Evolutionary conservation across 2,329 filamentous ascomycete genomes (phyloP).

Genomic region (Chalara sp.): DNA sequence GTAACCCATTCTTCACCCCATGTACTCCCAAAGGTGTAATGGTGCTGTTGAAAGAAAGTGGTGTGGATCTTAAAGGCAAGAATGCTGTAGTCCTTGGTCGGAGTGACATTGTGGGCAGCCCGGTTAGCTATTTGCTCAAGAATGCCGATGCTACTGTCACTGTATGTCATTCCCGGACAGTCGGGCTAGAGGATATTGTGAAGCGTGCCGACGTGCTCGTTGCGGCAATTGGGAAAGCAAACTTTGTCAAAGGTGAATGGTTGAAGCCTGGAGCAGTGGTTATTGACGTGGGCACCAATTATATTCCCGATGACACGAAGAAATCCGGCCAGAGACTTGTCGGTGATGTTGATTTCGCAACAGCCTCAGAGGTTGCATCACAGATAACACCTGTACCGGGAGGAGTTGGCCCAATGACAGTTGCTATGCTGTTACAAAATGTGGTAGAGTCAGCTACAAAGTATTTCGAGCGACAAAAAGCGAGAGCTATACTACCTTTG

Average conservation of each 20-base stretch:
- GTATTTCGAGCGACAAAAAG: constrained; percentile 78
- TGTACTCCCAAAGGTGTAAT: constrained; percentile 98
- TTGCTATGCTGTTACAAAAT: constrained; percentile 96
- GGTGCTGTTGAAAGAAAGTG: constrained; percentile 78
- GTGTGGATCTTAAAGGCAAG: constrained; percentile 80
- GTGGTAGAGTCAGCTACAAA: constrained; percentile 79
- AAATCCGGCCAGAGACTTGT: constrained; percentile 91
- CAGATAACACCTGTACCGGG: constrained; percentile 94
- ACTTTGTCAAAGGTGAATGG: constrained; percentile 92
- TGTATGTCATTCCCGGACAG: constrained; percentile 86
- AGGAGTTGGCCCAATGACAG: constrained; percentile 97
- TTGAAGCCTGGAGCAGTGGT: constrained; percentile 91
- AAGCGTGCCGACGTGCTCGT: constrained; percentile 85
- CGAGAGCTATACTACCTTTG: constrained; percentile 73
- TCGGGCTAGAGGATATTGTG: constrained; percentile 64
- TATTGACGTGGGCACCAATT: constrained; percentile 97
- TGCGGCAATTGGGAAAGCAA: constrained; percentile 81
- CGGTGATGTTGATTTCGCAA: constrained; percentile 89
- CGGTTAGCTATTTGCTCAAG: constrained; percentile 90
- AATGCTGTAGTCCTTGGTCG: constrained; percentile 89
- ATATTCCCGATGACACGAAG: constrained; percentile 78
- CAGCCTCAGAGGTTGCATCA: constrained; percentile 78
- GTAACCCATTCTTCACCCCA: constrained; percentile 80
- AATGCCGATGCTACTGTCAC: constrained; percentile 97
- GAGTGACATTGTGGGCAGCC: constrained; percentile 95